Evolutionary conservation across 257 asterid genomes (phyloP), one percentile per base, ranked within the genome.

Genomic region (Plantago elongata): DNA sequence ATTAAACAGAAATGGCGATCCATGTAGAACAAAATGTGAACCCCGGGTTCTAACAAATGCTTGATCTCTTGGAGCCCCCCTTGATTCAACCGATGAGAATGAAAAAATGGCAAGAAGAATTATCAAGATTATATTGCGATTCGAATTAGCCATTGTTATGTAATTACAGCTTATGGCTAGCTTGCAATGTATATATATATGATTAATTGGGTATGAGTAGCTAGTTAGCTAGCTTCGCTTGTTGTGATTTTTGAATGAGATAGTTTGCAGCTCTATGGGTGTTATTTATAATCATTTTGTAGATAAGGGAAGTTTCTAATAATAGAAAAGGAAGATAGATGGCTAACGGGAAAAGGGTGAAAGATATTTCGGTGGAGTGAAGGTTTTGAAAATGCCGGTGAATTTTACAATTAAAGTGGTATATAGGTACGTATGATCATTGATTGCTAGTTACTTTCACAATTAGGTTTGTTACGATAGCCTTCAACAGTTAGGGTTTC

Each of bases 1-100:
- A 62, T 85, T 88, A 63, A 85, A 85, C 13, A 85, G 82, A 44
- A 83, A 85, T 6, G 92, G 84, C 0, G 89, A 77, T 7, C 86
- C 86, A 7, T 81, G 67, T 12, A 88, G 57, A 17, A 74, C 62
- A 67, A 88, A 88, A 40, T 69, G 86, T 7, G 90, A 58, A 11
- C 69, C 84, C 8, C 51, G 54, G 10, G 80, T 78, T 57, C 22
- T 51, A 9, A 88, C 84, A 57, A 83, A 88, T 1, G 64, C 85
- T 9, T 9, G 29, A 0, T 63, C 27, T 17, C 62, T 52, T 4
- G 77, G 74, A 68, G 46, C 66, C 5, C 66, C 40, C 16, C 1
- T 27, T 54, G 63, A 80, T 45, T 66, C 65, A 45, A 51, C 63
- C 16, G 42, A 51, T 40, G 63, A 43, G 40, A 69, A 40, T 2